Conservation (phyloP, 2,329 filamentous ascomycete species). For the Arthroderma uncinatum region DNA sequence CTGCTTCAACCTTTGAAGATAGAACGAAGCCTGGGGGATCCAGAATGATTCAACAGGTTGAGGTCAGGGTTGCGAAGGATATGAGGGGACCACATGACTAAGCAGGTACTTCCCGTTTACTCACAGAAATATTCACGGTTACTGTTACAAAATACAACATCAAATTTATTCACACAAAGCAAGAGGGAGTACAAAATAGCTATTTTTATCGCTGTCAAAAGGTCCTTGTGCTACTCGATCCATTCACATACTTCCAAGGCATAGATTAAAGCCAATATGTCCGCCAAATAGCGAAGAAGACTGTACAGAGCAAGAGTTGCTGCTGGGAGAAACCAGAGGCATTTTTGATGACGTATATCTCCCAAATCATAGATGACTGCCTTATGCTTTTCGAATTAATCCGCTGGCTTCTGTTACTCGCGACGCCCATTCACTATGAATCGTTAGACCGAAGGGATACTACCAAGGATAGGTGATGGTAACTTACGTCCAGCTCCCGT, state of each 20-base stretch:
- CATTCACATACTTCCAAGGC: not conserved
- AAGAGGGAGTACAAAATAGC: not conserved
- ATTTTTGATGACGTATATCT: not conserved
- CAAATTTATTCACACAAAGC: not conserved
- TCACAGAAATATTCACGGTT: not conserved
- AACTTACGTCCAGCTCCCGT: constrained; percentile 94
- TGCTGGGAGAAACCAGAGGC: not conserved
- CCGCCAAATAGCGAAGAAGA: not conserved
- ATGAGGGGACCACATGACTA: constrained; percentile 7
- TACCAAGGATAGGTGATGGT: constrained; percentile 8
- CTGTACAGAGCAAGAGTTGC: not conserved
- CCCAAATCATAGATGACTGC: not conserved
- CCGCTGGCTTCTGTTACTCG: constrained; percentile 37
- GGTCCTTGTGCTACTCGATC: not conserved
- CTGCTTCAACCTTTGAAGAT: constrained; percentile 1
- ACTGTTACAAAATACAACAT: not conserved
- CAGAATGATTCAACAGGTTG: constrained; percentile 1
- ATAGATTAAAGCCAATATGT: not conserved
- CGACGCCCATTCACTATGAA: constrained; percentile 40
- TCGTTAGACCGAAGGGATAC: constrained; percentile 6
- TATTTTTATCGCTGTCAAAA: not conserved
- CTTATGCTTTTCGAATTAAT: constrained; percentile 33
- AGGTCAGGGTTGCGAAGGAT: constrained; percentile 3
- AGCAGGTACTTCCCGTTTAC: constrained; percentile 1
- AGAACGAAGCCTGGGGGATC: constrained; percentile 2